Conservation (phyloP, 2,329 filamentous ascomycete genomes). For the Botryotinia convoluta region DNA sequence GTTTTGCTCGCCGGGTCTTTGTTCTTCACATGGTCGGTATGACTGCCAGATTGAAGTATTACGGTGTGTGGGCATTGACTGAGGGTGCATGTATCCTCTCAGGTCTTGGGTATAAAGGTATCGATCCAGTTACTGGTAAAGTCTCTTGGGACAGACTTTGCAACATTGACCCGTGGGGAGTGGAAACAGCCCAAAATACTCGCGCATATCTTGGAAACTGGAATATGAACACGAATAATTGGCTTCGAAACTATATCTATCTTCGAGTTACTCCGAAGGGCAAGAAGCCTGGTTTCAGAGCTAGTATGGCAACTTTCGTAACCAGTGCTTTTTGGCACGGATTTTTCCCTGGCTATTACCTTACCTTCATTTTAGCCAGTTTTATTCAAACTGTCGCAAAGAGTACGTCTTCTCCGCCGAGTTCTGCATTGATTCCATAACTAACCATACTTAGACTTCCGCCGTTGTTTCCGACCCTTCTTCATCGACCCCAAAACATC, state of each 20-base stretch:
- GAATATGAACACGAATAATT: slow-evolving; percentile 99
- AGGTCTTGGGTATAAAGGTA: slow-evolving; percentile 89
- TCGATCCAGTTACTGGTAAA: slow-evolving; percentile 80
- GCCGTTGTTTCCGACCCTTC: slow-evolving; percentile 85
- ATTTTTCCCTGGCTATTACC: slow-evolving; percentile 95
- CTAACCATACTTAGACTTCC: slow-evolving; percentile 62
- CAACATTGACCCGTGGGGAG: slow-evolving; percentile 81
- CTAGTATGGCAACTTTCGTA: slow-evolving; percentile 87
- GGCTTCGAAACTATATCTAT: slow-evolving; percentile 95
- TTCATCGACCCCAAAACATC: slow-evolving; percentile 79
- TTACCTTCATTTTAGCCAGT: slow-evolving; percentile 84
- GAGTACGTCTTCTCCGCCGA: slow-evolving; percentile 56
- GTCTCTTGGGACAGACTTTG: slow-evolving; percentile 86
- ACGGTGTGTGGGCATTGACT: slow-evolving; percentile 90
- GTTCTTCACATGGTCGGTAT: slow-evolving; percentile 81
- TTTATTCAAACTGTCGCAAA: slow-evolving; percentile 93
- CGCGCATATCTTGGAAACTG: slow-evolving; percentile 86
- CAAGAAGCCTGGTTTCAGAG: slow-evolving; percentile 93
- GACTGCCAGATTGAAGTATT: slow-evolving; percentile 86
- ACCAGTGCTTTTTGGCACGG: slow-evolving; percentile 98
- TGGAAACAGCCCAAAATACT: slow-evolving; percentile 92
- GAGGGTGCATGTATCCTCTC: slow-evolving; percentile 93
- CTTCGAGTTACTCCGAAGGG: slow-evolving; percentile 91
- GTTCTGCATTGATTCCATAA: background rate
- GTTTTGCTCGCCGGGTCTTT: slow-evolving; percentile 71